Percentiles rank a stretch among this genome's conserved stretches.
Conservation (phyloP, 23 red algal species). For the Chondrus crispus region DNA sequence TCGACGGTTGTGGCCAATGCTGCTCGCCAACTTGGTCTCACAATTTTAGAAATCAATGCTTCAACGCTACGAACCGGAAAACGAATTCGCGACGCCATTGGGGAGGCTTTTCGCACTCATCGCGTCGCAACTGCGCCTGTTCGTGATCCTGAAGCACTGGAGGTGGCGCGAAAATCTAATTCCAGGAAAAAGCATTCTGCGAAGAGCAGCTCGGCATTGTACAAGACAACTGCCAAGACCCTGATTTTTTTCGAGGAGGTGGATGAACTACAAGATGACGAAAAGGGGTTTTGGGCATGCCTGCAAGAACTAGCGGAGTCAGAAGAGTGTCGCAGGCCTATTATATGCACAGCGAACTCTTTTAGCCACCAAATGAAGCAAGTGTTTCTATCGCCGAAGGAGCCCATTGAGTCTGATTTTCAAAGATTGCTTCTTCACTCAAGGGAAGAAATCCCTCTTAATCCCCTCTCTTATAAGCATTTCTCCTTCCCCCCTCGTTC, state of each 20-base stretch:
- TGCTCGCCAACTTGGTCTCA: slow-evolving; percentile 42
- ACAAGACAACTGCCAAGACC: slow-evolving; percentile 16
- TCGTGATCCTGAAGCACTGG: too few relatives aligned
- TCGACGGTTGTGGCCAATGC: slow-evolving; percentile 51
- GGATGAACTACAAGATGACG: slow-evolving; percentile 57
- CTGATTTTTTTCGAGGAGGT: slow-evolving; percentile 76
- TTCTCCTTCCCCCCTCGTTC: slow-evolving; percentile 1
- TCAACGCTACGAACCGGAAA: slow-evolving; percentile 42
- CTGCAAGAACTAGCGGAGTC: slow-evolving; percentile 27
- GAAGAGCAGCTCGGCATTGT: not conserved
- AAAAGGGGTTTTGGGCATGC: slow-evolving; percentile 70
- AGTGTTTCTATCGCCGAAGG: slow-evolving; percentile 19
- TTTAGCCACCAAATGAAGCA: slow-evolving; percentile 38
- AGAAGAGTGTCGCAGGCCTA: slow-evolving; percentile 32
- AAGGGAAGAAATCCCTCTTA: not conserved
- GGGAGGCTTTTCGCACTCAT: slow-evolving; percentile 50
- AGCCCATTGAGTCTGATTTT: slow-evolving; percentile 14
- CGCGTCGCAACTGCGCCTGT: not conserved
- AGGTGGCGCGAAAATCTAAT: not conserved
- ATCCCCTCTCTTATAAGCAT: slow-evolving; percentile 22
- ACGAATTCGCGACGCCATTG: slow-evolving; percentile 41
- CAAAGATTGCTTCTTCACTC: slow-evolving; percentile 2
- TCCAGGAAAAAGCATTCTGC: not conserved
- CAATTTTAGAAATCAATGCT: slow-evolving; percentile 67
- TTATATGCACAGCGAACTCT: slow-evolving; percentile 52